These are phyloP conservation scores for Thielaviopsis euricoi DNA, from an alignment of 2,329 filamentous ascomycete genomes.

Conservation along the genomic window DNA sequence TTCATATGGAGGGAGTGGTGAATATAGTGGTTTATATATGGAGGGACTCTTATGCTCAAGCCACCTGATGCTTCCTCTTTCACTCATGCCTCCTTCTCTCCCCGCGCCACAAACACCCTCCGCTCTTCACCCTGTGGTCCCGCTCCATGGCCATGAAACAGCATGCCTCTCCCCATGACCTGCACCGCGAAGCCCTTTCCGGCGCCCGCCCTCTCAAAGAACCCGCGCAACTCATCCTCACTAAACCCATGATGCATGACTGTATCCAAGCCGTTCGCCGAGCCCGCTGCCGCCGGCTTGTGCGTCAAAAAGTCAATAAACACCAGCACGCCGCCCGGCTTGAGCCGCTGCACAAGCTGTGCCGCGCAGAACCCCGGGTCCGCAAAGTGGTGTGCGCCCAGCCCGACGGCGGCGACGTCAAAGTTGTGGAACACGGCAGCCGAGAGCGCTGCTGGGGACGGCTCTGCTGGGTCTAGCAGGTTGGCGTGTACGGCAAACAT, in stretches of 20 bases:
- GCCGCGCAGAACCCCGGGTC: constrained; percentile 43
- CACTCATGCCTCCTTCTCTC: constrained; percentile 11
- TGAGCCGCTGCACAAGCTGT: constrained; percentile 43
- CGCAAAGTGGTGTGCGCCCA: constrained; percentile 52
- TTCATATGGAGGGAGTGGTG: no score
- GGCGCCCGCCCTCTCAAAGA: constrained; percentile 49
- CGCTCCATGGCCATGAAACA: constrained; percentile 23
- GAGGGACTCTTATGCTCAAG: no score
- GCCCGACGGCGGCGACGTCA: constrained; percentile 46
- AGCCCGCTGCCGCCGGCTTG: constrained; percentile 17
- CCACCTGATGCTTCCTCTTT: no score
- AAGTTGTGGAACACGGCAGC: constrained; percentile 50
- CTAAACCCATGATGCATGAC: constrained; percentile 53
- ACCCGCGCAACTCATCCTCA: constrained; percentile 35
- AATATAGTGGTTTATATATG: no score
- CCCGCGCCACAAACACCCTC: constrained; percentile 21
- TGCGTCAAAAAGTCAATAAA: constrained; percentile 53
- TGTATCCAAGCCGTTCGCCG: constrained; percentile 12
- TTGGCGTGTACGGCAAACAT: constrained; percentile 43
- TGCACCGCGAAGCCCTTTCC: constrained; percentile 39
- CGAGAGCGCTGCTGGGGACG: constrained; percentile 37
- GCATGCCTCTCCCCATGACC: constrained; percentile 32
- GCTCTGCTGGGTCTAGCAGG: constrained; percentile 29
- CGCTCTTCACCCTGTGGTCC: constrained; percentile 23
- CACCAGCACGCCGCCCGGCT: constrained; percentile 47